Evolutionary conservation across 2,329 filamentous ascomycete species (phyloP).

Genomic region (Colletotrichum higginsianum): DNA sequence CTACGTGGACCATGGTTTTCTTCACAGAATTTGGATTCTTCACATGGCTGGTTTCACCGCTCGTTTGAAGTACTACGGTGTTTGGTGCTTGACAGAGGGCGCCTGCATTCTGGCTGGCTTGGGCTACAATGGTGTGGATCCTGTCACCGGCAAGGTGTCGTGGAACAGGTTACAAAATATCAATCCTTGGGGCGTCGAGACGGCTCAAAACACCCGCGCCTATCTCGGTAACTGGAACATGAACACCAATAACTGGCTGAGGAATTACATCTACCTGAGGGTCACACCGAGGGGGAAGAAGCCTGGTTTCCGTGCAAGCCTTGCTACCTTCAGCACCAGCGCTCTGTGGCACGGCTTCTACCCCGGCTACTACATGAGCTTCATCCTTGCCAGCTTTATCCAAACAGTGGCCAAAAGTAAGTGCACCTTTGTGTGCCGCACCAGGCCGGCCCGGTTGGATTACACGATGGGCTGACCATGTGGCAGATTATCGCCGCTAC

Average conservation of each 20-base stretch:
- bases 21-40: slow-evolving; percentile 82
- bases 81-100: slow-evolving; percentile 94
- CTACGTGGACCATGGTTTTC: slow-evolving; percentile 78
- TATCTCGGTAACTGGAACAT: slow-evolving; percentile 98
- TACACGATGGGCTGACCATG: slow-evolving; percentile 41
- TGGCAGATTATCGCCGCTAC: slow-evolving; percentile 86
- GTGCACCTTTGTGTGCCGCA: slow-evolving; percentile 52
- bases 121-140: slow-evolving; percentile 94
- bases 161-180: slow-evolving; percentile 95
- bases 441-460: slow-evolving; percentile 25
- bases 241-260: slow-evolving; percentile 97
- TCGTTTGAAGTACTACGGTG: slow-evolving; percentile 95
- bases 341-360: slow-evolving; percentile 99
- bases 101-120: slow-evolving; percentile 94
- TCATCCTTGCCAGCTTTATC: slow-evolving; percentile 89
- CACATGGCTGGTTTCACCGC: slow-evolving; percentile 88
- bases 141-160: slow-evolving; percentile 84
- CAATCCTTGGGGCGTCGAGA: slow-evolving; percentile 86
- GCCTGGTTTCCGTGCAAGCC: slow-evolving; percentile 92
- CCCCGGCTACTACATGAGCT: slow-evolving; percentile 94
- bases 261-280: slow-evolving; percentile 95
- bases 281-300: slow-evolving; percentile 97
- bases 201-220: slow-evolving; percentile 92
- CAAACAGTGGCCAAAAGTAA: slow-evolving; percentile 95
- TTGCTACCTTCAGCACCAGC: slow-evolving; percentile 94